These are phyloP conservation scores for Phtheirospermum japonicum DNA, from an alignment of 257 asterid genomes.

Conservation along the genomic window DNA sequence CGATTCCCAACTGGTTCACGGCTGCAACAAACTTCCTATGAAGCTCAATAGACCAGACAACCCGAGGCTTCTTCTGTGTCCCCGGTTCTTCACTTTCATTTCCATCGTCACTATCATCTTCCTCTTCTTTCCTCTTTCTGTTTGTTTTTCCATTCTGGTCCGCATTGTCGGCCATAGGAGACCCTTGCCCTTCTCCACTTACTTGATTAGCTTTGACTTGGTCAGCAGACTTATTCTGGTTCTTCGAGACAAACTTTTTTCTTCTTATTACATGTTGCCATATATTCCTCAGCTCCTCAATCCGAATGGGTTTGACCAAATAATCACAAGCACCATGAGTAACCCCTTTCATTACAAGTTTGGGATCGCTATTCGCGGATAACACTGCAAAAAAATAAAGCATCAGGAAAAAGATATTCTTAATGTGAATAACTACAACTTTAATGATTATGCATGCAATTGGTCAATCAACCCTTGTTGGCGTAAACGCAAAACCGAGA, in stretches of 20 bases:
- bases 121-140: constrained; percentile 57
- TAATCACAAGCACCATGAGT: constrained; percentile 75
- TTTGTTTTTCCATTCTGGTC: constrained; percentile 51
- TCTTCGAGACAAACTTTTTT: constrained; percentile 38
- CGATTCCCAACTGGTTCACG: constrained; percentile 58
- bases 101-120: constrained; percentile 45
- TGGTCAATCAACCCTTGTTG: too few species aligned
- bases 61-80: constrained; percentile 63
- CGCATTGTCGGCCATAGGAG: constrained; percentile 33
- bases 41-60: constrained; percentile 63
- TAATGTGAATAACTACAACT: too few species aligned
- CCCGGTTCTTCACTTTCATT: constrained; percentile 51
- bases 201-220: constrained; percentile 35
- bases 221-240: constrained; percentile 32
- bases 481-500: too few species aligned
- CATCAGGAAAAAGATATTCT: too few species aligned
- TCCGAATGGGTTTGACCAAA: constrained; percentile 63
- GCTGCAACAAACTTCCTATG: constrained; percentile 63
- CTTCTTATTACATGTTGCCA: constrained; percentile 67
- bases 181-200: constrained; percentile 49
- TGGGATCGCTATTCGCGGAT: constrained; percentile 56
- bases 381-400: constrained; percentile 44
- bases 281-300: constrained; percentile 60
- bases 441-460: too few species aligned
- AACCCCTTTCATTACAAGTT: constrained; percentile 59